A percentile compares a stretch with the other conserved stretches of the same genome.
phyloP scores from a whole-genome alignment of 371 early-diverging fungal species.

The Sporodiniella umbellata region DNA sequence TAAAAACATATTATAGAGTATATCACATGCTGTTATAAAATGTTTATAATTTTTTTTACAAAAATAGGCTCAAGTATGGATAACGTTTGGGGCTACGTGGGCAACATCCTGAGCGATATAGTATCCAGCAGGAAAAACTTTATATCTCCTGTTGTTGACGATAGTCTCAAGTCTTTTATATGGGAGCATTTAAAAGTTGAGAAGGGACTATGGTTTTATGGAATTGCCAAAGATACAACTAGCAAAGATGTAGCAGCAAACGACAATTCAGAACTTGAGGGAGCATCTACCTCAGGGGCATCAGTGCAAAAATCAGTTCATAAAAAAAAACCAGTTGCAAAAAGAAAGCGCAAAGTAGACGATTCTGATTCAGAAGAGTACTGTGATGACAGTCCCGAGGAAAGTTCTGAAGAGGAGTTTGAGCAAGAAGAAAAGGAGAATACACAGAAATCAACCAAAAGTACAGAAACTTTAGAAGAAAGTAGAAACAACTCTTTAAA shows the following conservation, averaged over 20 bases:
- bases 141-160: slow-evolving; percentile 20
- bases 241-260: background rate
- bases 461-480: background rate
- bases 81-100: slow-evolving; percentile 16
- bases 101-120: slow-evolving; percentile 1
- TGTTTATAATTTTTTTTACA: too few relatives aligned
- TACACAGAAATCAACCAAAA: background rate
- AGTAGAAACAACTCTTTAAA: background rate
- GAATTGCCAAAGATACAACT: background rate
- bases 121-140: background rate
- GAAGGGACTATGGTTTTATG: slow-evolving; percentile 14
- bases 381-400: too few relatives aligned
- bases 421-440: background rate
- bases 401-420: background rate
- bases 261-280: background rate
- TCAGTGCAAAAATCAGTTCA: too few relatives aligned
- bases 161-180: slow-evolving; percentile 25
- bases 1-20: too few relatives aligned
- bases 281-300: too few relatives aligned
- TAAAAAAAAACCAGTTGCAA: background rate
- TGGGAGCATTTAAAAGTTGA: slow-evolving; percentile 21
- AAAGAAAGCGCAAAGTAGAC: background rate
- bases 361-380: slow-evolving; percentile 15
- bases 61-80: slow-evolving; percentile 16
- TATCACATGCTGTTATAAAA: too few relatives aligned